Percentiles rank a stretch among this genome's conserved stretches.
Conservation (phyloP, 768 basidiomycete species). For the Trametes elegans region DNA sequence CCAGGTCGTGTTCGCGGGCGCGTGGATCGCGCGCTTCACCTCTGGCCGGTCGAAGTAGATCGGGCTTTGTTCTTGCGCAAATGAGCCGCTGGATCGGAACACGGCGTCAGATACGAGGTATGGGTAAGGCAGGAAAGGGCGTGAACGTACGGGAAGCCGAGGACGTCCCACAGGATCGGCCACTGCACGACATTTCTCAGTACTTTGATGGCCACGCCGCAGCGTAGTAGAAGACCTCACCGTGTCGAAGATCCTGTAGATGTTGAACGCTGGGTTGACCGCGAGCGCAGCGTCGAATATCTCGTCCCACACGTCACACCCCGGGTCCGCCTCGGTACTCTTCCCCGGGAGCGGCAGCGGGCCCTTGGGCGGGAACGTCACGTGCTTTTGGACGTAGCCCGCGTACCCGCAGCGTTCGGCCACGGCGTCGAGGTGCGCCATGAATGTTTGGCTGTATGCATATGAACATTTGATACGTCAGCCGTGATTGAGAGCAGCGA, state of each 20-base stretch:
- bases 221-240: no score
- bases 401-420: slow-evolving; percentile 59
- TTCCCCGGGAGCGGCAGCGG: slow-evolving; percentile 66
- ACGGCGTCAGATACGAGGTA: no score
- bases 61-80: slow-evolving; percentile 51
- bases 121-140: no score
- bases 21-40: slow-evolving; percentile 71
- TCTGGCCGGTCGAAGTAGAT: slow-evolving; percentile 70
- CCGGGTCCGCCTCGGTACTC: slow-evolving; percentile 42
- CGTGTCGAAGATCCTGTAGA: slow-evolving; percentile 79
- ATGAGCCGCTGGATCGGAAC: slow-evolving; percentile 27
- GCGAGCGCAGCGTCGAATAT: slow-evolving; percentile 61
- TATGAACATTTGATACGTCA: no score
- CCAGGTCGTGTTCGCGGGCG: slow-evolving; percentile 61
- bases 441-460: slow-evolving; percentile 54
- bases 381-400: slow-evolving; percentile 57
- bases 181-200: slow-evolving; percentile 30
- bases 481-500: neutral
- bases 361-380: slow-evolving; percentile 61
- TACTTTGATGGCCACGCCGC: no score
- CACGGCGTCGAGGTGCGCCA: slow-evolving; percentile 52
- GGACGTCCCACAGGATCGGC: slow-evolving; percentile 75
- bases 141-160: slow-evolving; percentile 75
- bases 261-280: slow-evolving; percentile 74
- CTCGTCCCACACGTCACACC: slow-evolving; percentile 67